Conservation (phyloP, 768 basidiomycete genomes). For the Strobilomyces confusus region DNA sequence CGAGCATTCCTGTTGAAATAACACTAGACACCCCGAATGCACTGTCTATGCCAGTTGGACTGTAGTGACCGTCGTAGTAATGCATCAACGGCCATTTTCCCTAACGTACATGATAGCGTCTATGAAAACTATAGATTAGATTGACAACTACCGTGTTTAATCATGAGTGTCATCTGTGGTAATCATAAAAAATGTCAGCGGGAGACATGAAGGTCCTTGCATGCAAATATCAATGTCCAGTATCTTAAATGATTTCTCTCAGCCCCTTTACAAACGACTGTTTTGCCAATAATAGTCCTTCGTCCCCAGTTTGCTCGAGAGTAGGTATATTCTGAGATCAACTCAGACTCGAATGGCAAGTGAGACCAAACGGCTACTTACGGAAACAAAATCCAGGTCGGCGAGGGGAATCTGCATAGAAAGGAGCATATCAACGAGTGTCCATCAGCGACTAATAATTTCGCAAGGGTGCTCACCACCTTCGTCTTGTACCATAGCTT, state of each 20-base stretch:
- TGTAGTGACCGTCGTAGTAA: too few relatives aligned
- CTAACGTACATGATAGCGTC: too few relatives aligned
- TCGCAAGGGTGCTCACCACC: conserved; percentile 9
- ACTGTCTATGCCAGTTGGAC: too few relatives aligned
- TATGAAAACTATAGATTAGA: too few relatives aligned
- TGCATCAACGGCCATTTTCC: too few relatives aligned
- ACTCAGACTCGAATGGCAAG: not conserved
- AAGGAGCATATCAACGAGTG: not conserved
- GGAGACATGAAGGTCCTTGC: too few relatives aligned
- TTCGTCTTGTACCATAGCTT: conserved; percentile 32
- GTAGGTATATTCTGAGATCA: conserved; percentile 56
- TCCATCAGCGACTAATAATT: too few relatives aligned
- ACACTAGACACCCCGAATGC: too few relatives aligned
- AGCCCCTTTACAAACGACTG: not conserved
- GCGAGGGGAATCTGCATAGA: conserved; percentile 12
- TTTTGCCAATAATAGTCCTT: conserved; percentile 13
- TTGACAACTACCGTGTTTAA: too few relatives aligned
- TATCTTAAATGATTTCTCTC: conserved; percentile 7
- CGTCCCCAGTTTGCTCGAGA: conserved; percentile 60
- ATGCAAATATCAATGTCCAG: not conserved
- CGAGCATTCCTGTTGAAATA: too few relatives aligned
- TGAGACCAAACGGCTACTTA: conserved; percentile 23
- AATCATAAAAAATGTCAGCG: too few relatives aligned
- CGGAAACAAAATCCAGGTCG: conserved; percentile 73
- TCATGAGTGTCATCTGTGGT: too few relatives aligned